Evolutionary conservation across 306 rosid species (phyloP).

Genomic region (Vigna hirtella): DNA sequence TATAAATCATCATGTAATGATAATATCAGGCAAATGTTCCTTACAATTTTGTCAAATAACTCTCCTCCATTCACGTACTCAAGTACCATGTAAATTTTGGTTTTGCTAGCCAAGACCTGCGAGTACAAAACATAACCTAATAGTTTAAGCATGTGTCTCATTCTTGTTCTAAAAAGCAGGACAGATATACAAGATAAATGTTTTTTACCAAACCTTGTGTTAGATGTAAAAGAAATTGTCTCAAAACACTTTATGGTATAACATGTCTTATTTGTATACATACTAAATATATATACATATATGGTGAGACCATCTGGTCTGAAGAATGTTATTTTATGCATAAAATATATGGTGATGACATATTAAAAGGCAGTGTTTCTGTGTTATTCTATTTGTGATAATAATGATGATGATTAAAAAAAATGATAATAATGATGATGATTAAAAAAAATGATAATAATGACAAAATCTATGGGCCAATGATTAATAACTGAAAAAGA

Average conservation of each 20-base stretch:
- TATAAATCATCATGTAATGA: background rate
- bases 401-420: too few relatives aligned
- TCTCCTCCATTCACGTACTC: slow-evolving; percentile 86
- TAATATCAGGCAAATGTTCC: slow-evolving; percentile 32
- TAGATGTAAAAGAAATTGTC: too few relatives aligned
- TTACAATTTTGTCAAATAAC: slow-evolving; percentile 83
- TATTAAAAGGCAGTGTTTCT: background rate
- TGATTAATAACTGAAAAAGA: background rate
- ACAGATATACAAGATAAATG: too few relatives aligned
- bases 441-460: background rate
- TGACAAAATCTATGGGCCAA: background rate
- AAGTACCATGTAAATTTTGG: slow-evolving; percentile 90
- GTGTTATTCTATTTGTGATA: background rate
- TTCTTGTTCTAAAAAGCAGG: too few relatives aligned
- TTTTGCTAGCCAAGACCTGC: slow-evolving; percentile 94
- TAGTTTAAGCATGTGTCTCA: too few relatives aligned
- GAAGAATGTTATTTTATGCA: background rate
- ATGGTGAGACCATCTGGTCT: background rate
- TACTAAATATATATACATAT: too few relatives aligned
- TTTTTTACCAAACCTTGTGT: too few relatives aligned
- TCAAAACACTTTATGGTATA: too few relatives aligned
- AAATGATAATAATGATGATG: background rate
- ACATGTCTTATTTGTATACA: too few relatives aligned
- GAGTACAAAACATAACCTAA: slow-evolving; percentile 9
- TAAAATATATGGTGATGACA: background rate